Conservation (phyloP, 2,329 filamentous ascomycete species). For the Dactylellina parvicollis region DNA sequence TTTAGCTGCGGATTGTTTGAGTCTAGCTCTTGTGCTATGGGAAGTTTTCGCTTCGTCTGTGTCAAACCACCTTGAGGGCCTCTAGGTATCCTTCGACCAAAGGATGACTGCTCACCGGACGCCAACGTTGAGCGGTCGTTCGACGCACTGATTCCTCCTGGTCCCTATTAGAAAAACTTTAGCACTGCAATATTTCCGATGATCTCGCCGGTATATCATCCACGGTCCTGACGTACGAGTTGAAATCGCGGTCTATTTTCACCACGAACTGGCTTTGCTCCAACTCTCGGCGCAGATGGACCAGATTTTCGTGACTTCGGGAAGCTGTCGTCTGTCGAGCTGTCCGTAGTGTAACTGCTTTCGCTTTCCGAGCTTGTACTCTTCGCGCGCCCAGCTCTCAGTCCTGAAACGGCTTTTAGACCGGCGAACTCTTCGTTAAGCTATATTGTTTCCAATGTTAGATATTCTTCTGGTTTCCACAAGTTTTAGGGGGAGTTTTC, state of each 20-base stretch:
- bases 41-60: neutral
- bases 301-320: too few species aligned
- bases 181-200: too few species aligned
- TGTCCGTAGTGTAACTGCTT: too few species aligned
- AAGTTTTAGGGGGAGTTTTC: too few species aligned
- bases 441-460: neutral
- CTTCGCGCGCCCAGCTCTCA: neutral
- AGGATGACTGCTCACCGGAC: neutral
- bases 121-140: too few species aligned
- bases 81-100: neutral
- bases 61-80: neutral
- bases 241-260: neutral
- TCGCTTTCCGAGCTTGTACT: too few species aligned
- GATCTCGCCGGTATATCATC: too few species aligned
- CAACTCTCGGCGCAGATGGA: neutral
- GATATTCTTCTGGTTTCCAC: too few species aligned
- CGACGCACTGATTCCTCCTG: too few species aligned
- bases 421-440: neutral
- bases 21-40: neutral
- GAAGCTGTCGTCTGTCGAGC: too few species aligned
- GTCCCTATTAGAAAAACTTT: too few species aligned
- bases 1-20: neutral
- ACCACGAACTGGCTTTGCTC: neutral
- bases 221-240: neutral
- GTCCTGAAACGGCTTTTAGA: neutral